Base-by-base conservation (phyloP, 148 eudicot species). In the Selenicereus undatus region DNA sequence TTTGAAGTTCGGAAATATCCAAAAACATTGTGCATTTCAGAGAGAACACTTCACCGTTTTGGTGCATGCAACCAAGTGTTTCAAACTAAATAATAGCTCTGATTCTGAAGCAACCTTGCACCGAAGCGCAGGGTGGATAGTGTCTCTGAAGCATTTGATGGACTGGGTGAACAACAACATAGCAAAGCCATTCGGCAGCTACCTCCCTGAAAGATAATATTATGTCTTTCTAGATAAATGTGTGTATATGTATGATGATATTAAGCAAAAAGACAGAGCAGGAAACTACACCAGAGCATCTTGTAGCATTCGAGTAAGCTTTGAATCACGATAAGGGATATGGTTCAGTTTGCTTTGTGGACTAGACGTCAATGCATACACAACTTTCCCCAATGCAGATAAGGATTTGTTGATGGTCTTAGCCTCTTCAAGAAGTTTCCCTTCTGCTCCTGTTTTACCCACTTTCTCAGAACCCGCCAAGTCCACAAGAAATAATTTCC, bases 381-480 rank as follows among this genome's bases (percentile, higher is more conserved):
- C 90, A n/a, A 93, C 98, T 82, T 95, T 95, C 50, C 98, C 98
- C 54, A 95, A 91, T 69, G 97, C 93, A 22, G 98, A 90, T 71
- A 93, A 86, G 78, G 98, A 95, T 84, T 90, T 93, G 88, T 93
- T 95, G 78, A 93, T 95, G 76, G 92, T 90, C 87, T 95, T 93
- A 74, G 97, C 97, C 87, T 95, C 98, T 83, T 93, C 97, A 76
- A 95, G 88, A 85, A 91, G 89, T 87, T 80, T 90, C 73, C 98
- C 97, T 86, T 93, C 96, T 74, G 97, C 96, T 56, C 98, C 93
- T 17, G 98, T 95, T 84, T 89, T 93, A 80, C 94, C 96, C 65
- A 88, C 94, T 84, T 93, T 95, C 84, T 95, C 97, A 81, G 98
- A 95, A 76, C 98, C 98, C 27, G 97, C 98, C 87, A 93, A 86